Base-by-base conservation (phyloP, 768 basidiomycete genomes). In the Tephrocybe rancida region DNA sequence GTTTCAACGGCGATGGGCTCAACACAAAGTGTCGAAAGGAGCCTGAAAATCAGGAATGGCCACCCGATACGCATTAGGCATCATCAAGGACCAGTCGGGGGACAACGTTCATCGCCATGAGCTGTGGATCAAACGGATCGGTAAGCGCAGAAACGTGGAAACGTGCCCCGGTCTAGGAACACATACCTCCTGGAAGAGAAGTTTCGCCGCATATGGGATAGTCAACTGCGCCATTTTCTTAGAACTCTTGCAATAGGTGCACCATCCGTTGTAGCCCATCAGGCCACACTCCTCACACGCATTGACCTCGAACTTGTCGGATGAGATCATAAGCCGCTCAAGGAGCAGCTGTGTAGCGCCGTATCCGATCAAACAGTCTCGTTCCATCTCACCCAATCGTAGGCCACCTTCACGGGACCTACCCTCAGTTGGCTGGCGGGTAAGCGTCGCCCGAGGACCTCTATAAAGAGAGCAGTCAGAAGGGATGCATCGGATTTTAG, bases 321-420 rank as follows among this genome's bases (percentile, higher is more conserved):
- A 97, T 5, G 96, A 98, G 56, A 98, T 95, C 97, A 99, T 99
- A 14, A 99, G 81, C 22, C 97, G 90, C 71, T 99, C 97, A 2
- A 99, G 84, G 29, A 99, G 76, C 41, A 99, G 80, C 64, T 98
- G 96, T 0, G 95, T 96, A 9, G 97, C 97, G n/a, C 97, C 97
- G 63, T 99, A 92, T 35, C 96, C 97, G 64, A 98, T 96, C 37
- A 98, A 77, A 69, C 97, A 99, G 72, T 99, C 97, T 42, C 97
- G 88, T 67, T 99, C 97, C 97, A 99, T 99, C 74, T 99, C 97
- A 45, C 97, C 97, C 14, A 99, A 78, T 42, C 97, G 92, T 58
- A 99, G 73, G 55, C 97, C 97, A 67, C 97, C 97, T 71, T 98
- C 97, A 48, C 97, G 87, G 50, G 95, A 97, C 50, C 97, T 87